phyloP scores from a whole-genome alignment of 768 basidiomycete species.

The Saitozyma sp. region DNA sequence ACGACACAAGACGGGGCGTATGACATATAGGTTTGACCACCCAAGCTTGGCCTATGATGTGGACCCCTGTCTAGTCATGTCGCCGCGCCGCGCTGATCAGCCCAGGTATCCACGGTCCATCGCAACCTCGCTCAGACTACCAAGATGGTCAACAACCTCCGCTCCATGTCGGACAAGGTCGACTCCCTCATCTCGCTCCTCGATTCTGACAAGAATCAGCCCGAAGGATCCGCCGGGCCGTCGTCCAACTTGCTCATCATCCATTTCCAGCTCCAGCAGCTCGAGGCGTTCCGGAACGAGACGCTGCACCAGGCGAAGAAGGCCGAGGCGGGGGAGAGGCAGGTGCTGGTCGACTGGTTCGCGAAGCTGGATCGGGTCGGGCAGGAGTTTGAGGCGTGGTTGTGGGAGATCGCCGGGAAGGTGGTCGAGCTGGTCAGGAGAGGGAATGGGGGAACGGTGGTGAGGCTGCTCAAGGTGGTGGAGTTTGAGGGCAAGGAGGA shows the following conservation, averaged over 20 bases:
- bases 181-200: conserved; percentile 77
- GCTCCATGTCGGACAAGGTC: conserved; percentile 86
- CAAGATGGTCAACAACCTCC: conserved; percentile 89
- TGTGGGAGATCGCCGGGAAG: conserved; percentile 58
- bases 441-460: conserved; percentile 80
- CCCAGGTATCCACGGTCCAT: conserved; percentile 89
- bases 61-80: too few relatives aligned
- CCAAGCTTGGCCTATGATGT: too few relatives aligned
- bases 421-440: conserved; percentile 64
- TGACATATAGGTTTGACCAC: too few relatives aligned
- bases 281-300: conserved; percentile 91
- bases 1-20: too few relatives aligned
- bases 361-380: conserved; percentile 79
- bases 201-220: conserved; percentile 68
- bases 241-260: conserved; percentile 84
- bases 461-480: conserved; percentile 87
- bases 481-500: conserved; percentile 91
- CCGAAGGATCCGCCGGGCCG: conserved; percentile 65
- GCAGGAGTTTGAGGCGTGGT: conserved; percentile 78
- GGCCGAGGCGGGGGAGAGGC: conserved; percentile 69
- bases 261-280: conserved; percentile 86
- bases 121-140: conserved; percentile 92
- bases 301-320: conserved; percentile 89
- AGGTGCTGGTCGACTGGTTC: conserved; percentile 63
- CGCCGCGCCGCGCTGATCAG: too few relatives aligned